These are phyloP conservation scores for Ensete glaucum DNA, from an alignment of 176 grass and related monocot genomes.

Conservation along the genomic window DNA sequence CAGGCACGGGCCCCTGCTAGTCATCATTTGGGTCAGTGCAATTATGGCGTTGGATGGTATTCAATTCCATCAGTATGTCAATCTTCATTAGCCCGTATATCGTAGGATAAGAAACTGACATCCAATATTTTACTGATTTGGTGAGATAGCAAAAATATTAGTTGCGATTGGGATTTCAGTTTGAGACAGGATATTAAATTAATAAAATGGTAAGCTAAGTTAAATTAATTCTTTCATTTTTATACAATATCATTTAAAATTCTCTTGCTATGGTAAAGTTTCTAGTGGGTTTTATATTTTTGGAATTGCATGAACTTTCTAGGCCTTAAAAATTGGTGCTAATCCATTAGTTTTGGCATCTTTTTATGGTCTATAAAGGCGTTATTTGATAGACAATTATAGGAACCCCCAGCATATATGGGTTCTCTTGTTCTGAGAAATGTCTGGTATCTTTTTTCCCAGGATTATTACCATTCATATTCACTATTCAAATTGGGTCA, in stretches of 20 bases:
- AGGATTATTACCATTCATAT: slow-evolving; percentile 97
- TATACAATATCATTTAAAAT: not conserved
- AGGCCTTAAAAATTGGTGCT: not conserved
- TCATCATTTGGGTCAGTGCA: no score
- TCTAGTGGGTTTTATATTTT: not conserved
- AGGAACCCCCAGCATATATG: not conserved
- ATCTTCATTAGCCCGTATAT: not conserved
- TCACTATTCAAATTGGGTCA: slow-evolving; percentile 74
- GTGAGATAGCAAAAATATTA: not conserved
- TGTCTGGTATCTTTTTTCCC: slow-evolving; percentile 25
- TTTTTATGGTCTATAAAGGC: not conserved
- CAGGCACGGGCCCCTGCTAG: no score
- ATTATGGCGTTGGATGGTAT: not conserved
- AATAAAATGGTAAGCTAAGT: not conserved
- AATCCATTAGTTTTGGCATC: not conserved
- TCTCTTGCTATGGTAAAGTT: not conserved
- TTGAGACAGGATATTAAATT: not conserved
- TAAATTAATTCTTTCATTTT: not conserved
- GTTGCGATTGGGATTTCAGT: not conserved
- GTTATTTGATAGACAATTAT: not conserved
- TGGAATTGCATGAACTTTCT: not conserved
- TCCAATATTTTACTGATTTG: not conserved
- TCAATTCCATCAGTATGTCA: not conserved
- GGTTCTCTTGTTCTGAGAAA: not conserved
- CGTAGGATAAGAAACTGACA: not conserved